Percentiles rank a stretch among this genome's conserved stretches.
phyloP scores from a whole-genome alignment of 2,329 filamentous ascomycete genomes.

The Alternaria sp. region DNA sequence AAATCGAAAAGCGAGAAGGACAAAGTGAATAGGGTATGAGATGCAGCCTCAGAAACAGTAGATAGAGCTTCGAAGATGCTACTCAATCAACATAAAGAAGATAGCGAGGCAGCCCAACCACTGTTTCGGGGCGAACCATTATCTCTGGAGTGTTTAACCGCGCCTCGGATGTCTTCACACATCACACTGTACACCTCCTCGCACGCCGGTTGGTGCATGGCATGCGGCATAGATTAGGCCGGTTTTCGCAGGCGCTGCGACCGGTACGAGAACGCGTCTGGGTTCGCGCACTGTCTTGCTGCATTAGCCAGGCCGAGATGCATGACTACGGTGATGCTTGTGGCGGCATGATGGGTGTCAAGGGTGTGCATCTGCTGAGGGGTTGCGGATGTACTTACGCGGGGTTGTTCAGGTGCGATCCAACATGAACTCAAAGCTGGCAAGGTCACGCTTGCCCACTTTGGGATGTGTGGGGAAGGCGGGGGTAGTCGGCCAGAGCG shows the following conservation, averaged over 20 bases:
- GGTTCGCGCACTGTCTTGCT: conserved; percentile 13
- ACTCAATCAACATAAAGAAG: neutral
- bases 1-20: neutral
- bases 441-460: neutral
- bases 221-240: conserved; percentile 19
- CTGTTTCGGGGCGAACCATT: conserved; percentile 13
- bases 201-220: conserved; percentile 13
- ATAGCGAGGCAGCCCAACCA: conserved; percentile 20
- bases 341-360: neutral
- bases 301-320: conserved; percentile 11
- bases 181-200: neutral
- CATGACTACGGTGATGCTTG: conserved; percentile 12
- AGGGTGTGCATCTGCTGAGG: conserved; percentile 18
- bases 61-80: conserved; percentile 3
- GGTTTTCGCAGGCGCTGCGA: neutral
- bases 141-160: conserved; percentile 40
- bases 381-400: conserved; percentile 32
- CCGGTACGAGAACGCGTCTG: conserved; percentile 2
- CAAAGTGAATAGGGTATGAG: neutral
- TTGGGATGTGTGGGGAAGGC: neutral
- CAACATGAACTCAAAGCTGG: neutral
- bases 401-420: conserved; percentile 12
- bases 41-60: neutral
- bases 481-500: neutral
- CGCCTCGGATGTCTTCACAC: conserved; percentile 22